Base-by-base conservation (phyloP, 2,329 filamentous ascomycete genomes). In the Sclerotinia sclerotiorum region DNA sequence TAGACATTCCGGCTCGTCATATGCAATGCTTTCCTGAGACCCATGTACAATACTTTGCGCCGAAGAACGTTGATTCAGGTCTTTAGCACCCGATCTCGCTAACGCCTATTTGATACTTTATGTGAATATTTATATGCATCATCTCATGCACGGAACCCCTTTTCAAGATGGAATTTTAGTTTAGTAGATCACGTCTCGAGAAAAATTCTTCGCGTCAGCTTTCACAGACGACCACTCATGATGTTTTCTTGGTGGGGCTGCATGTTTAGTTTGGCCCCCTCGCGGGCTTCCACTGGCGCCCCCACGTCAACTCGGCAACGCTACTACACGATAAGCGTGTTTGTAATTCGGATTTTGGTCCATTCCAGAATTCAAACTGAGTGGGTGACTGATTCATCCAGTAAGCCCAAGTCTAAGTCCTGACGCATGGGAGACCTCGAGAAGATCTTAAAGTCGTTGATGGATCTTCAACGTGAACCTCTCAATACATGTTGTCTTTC, bases 121-220 rank as follows among this genome's bases (percentile, higher is more conserved):
- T 58, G 58, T 24, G 60, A 62, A 62, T 19, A 19, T 62, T 39
- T 19, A 21, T 17, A 51, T 62, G 60, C 44, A 49, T 61, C 42
- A 32, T 61, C 42, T 32, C 42, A 61, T 48, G 27, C 57, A n/a
- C 21, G n/a, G 13, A 27, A 44, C 35, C 21, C n/a, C 15, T 24
- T 27, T 27, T 49, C n/a, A 51, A 51, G 32, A 51, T 52, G 15
- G 29, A 17, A 39, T 57, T 57, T 27, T 21, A n/a, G n/a, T 21
- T 21, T 29, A 51, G 60, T 63, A 48, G 60, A 51, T 39, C 60
- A 49, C 15, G 17, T 52, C 32, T 62, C n/a, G n/a, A 63, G 46
- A 63, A 63, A 63, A 51, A 8, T 56, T 63, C 60, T 63, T 63
- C 60, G 60, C 32, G 32, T 51, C 60, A 52, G 48, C 24, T 24